Percentiles rank a stretch among this genome's conserved stretches.
Conservation (phyloP, 1,284 basidiomycete genomes). For the Sporisorium sorghi region DNA sequence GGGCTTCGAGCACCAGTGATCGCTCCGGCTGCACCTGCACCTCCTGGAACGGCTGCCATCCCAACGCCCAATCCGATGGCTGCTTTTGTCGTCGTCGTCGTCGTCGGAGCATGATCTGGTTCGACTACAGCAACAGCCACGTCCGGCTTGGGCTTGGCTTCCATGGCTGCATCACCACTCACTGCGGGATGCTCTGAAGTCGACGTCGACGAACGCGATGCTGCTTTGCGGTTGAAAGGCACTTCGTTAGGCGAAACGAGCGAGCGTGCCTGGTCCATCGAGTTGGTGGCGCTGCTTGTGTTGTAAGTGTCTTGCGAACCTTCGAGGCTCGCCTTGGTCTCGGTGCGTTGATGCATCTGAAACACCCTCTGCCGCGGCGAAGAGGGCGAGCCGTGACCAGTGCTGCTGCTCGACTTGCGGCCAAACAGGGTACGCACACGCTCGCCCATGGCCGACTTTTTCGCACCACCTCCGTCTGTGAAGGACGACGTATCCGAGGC, state of each 20-base stretch:
- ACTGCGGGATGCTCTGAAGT: slow-evolving; percentile 29
- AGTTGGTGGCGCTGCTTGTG: slow-evolving; percentile 44
- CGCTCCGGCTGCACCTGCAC: slow-evolving; percentile 16
- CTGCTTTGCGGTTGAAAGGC: slow-evolving; percentile 19
- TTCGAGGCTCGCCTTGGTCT: slow-evolving; percentile 36
- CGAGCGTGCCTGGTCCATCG: slow-evolving; percentile 33
- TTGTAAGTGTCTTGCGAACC: slow-evolving; percentile 38
- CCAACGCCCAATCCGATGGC: slow-evolving; percentile 22
- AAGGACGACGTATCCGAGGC: slow-evolving; percentile 22
- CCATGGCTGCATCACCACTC: slow-evolving; percentile 19
- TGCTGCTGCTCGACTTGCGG: slow-evolving; percentile 44
- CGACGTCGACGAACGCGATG: slow-evolving; percentile 37
- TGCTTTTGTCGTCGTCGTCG: background rate
- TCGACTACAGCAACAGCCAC: slow-evolving; percentile 39
- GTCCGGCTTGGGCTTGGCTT: slow-evolving; percentile 23
- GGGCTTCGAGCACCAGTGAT: slow-evolving; percentile 18
- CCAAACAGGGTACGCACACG: slow-evolving; percentile 51
- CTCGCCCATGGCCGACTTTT: slow-evolving; percentile 41
- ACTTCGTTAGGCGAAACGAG: slow-evolving; percentile 30
- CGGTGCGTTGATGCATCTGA: slow-evolving; percentile 21
- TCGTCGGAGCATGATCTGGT: background rate
- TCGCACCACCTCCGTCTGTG: slow-evolving; percentile 19
- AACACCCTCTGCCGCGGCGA: slow-evolving; percentile 25
- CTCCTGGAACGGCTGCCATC: slow-evolving; percentile 7
- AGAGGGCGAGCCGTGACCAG: slow-evolving; percentile 24